Evolutionary conservation across 140 eudicot species (phyloP).

Genomic region (Stevia rebaudiana): DNA sequence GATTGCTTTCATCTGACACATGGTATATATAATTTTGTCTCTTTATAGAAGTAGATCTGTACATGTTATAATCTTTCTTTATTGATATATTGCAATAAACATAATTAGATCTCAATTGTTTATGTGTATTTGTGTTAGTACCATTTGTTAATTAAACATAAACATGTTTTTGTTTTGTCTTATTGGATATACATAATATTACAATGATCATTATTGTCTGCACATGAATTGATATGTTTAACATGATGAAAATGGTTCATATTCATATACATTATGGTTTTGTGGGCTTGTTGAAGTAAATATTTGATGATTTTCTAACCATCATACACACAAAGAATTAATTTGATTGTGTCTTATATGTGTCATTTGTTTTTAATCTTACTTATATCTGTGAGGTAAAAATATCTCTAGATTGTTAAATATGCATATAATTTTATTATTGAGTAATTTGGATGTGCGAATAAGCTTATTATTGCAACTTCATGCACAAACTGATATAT

Average conservation of each 20-base stretch:
- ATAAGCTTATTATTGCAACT: neutral
- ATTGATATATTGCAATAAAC: slow-evolving; percentile 12
- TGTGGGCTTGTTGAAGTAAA: slow-evolving; percentile 15
- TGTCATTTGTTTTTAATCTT: neutral
- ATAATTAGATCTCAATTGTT: slow-evolving; percentile 25
- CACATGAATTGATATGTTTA: neutral
- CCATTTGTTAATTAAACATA: neutral
- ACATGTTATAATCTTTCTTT: slow-evolving; percentile 17
- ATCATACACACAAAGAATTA: neutral
- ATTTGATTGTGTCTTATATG: slow-evolving; percentile 5
- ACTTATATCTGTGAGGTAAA: neutral
- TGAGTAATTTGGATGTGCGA: neutral
- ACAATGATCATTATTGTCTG: slow-evolving; percentile 14
- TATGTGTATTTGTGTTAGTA: slow-evolving; percentile 2
- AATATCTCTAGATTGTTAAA: neutral
- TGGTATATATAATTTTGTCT: slow-evolving; percentile 14
- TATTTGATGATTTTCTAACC: neutral
- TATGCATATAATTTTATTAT: neutral
- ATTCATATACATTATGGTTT: slow-evolving; percentile 8
- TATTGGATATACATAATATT: slow-evolving; percentile 4
- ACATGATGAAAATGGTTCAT: slow-evolving; percentile 6
- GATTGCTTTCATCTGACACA: slow-evolving; percentile 18
- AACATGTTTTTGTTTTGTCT: slow-evolving; percentile 24
- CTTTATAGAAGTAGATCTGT: slow-evolving; percentile 26
- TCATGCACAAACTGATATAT: neutral